A percentile compares a stretch with the other conserved stretches of the same genome.
Conservation (phyloP, 2,329 filamentous ascomycete species). For the Moelleriella libera region DNA sequence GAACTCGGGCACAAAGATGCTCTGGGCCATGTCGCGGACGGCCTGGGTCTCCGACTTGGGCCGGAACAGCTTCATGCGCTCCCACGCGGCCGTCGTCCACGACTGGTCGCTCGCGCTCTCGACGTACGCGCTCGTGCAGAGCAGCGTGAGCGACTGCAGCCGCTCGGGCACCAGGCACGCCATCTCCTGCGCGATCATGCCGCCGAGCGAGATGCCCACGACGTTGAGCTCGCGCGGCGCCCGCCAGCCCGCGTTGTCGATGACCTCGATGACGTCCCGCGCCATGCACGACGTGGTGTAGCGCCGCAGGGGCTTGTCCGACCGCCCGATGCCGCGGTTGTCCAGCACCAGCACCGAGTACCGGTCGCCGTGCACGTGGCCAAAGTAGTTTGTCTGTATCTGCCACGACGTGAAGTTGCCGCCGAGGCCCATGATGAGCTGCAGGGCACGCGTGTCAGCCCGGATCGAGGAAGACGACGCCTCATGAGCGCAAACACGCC, state of each 20-base stretch:
- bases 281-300: conserved; percentile 84
- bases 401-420: conserved; percentile 60
- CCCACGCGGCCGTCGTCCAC: conserved; percentile 51
- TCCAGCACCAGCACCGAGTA: conserved; percentile 69
- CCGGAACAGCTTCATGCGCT: conserved; percentile 41
- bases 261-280: conserved; percentile 56
- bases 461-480: no score
- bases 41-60: conserved; percentile 58
- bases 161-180: conserved; percentile 36
- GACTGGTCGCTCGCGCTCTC: conserved; percentile 38
- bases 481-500: no score
- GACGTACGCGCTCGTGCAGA: conserved; percentile 47
- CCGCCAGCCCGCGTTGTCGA: conserved; percentile 56
- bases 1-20: conserved; percentile 53
- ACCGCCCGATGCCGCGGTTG: conserved; percentile 73
- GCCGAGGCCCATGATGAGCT: conserved; percentile 75
- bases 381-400: conserved; percentile 70
- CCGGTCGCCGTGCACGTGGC: conserved; percentile 49
- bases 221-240: conserved; percentile 38
- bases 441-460: not conserved
- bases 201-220: conserved; percentile 70
- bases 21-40: conserved; percentile 47
- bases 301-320: conserved; percentile 60
- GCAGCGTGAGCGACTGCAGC: conserved; percentile 41
- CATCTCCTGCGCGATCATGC: conserved; percentile 85